Percentiles rank a stretch among this genome's conserved stretches.
These are phyloP conservation scores for Phytopythium boreale DNA, from an alignment of 352 stramenopile species.

Conservation along the genomic window DNA sequence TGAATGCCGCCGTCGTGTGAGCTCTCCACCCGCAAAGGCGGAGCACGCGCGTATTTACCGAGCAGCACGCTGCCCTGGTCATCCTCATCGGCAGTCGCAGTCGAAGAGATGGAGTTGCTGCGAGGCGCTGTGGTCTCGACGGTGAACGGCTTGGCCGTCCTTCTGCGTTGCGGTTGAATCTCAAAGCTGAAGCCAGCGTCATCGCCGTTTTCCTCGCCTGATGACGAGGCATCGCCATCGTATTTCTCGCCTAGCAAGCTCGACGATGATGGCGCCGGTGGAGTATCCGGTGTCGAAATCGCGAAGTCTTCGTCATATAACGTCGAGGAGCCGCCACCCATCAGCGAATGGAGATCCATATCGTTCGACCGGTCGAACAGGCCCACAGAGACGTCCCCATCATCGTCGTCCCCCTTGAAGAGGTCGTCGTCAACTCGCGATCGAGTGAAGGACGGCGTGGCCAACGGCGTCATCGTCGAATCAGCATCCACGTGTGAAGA, in stretches of 20 bases:
- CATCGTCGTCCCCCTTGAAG: not conserved
- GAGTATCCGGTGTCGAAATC: not conserved
- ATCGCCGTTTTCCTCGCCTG: slow-evolving; percentile 11
- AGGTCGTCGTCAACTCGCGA: not conserved
- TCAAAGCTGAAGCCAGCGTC: slow-evolving; percentile 57
- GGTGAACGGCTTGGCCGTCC: slow-evolving; percentile 3
- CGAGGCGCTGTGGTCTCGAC: not conserved
- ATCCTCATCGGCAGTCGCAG: slow-evolving; percentile 16
- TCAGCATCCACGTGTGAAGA: not conserved
- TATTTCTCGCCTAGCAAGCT: slow-evolving; percentile 1
- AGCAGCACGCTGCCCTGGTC: slow-evolving; percentile 10
- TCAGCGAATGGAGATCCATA: slow-evolving; percentile 17
- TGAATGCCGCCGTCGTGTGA: slow-evolving; percentile 20
- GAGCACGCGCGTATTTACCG: slow-evolving; percentile 20
- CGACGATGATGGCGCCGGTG: not conserved
- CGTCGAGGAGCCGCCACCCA: not conserved
- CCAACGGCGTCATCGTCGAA: not conserved
- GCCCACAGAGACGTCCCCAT: slow-evolving; percentile 12
- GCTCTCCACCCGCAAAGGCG: slow-evolving; percentile 8
- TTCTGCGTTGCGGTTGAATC: slow-evolving; percentile 27
- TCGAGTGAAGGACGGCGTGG: not conserved
- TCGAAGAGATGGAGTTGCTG: slow-evolving; percentile 6
- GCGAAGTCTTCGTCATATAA: not conserved
- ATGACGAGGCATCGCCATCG: slow-evolving; percentile 9
- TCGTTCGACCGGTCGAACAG: slow-evolving; percentile 35